Evolutionary conservation across 108 stramenopile species (phyloP).

Genomic region (Fragilariopsis cylindrus): DNA sequence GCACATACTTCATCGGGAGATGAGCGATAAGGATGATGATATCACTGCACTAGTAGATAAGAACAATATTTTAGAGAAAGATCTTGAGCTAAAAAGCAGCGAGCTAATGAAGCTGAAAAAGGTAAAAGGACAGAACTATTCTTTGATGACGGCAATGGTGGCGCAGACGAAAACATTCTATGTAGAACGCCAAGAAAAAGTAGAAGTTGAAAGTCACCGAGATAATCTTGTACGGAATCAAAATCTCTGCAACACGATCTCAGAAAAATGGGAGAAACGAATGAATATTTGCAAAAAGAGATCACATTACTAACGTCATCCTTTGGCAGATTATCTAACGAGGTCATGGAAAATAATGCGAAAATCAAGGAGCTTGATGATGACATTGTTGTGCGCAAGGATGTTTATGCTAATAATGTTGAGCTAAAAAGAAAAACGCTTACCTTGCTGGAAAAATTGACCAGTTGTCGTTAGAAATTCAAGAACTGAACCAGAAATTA

Average conservation of each 20-base stretch:
- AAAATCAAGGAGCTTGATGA: constrained; percentile 6
- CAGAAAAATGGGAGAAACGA: background rate
- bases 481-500: constrained; percentile 39
- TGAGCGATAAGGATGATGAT: background rate
- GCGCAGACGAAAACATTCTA: background rate
- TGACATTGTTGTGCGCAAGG: background rate
- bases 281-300: constrained; percentile 4
- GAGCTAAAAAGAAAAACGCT: background rate
- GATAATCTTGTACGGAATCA: background rate
- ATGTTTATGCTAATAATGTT: background rate
- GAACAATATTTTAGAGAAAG: background rate
- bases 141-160: background rate
- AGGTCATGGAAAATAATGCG: background rate
- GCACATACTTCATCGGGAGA: too few species aligned
- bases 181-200: background rate
- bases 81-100: background rate
- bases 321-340: background rate
- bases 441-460: background rate
- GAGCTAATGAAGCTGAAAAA: background rate
- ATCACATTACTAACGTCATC: constrained; percentile 1
- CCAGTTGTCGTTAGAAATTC: constrained; percentile 27
- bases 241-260: background rate
- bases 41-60: background rate
- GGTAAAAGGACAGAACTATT: background rate
- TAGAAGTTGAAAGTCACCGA: background rate